Percentiles rank a stretch among this genome's conserved stretches.
phyloP scores from a whole-genome alignment of 2,329 filamentous ascomycete species.

The Sclerotinia glacialis region DNA sequence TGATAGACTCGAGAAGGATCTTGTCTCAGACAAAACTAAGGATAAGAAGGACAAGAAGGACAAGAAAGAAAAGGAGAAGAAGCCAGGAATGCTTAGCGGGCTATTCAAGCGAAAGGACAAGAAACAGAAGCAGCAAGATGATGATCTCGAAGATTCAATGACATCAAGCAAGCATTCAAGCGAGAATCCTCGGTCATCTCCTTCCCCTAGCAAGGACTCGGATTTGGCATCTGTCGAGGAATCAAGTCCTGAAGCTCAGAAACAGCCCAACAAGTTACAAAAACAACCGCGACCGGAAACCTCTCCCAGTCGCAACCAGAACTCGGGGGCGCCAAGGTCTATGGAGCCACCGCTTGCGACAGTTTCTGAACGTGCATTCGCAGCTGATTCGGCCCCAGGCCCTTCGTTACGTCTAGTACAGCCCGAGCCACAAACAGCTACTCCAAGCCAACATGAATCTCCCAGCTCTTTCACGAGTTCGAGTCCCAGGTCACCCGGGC shows the following conservation, averaged over 20 bases:
- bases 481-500: constrained; percentile 41
- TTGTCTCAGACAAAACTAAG: constrained; percentile 61
- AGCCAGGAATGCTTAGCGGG: constrained; percentile 64
- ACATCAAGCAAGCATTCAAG: constrained; percentile 40
- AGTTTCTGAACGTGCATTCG: constrained; percentile 33
- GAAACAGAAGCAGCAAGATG: constrained; percentile 50
- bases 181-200: constrained; percentile 43
- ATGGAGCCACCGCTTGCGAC: constrained; percentile 32
- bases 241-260: constrained; percentile 45
- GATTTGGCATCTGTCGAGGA: constrained; percentile 34
- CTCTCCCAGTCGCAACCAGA: constrained; percentile 33
- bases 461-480: constrained; percentile 40
- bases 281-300: constrained; percentile 50
- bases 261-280: constrained; percentile 65
- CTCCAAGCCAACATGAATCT: constrained; percentile 25
- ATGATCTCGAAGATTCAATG: constrained; percentile 46
- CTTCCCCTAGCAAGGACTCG: constrained; percentile 38
- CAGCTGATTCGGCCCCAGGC: constrained; percentile 32
- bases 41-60: constrained; percentile 67
- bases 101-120: constrained; percentile 48
- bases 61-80: constrained; percentile 52
- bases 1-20: constrained; percentile 71
- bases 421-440: constrained; percentile 36
- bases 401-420: constrained; percentile 38
- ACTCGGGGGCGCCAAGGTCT: constrained; percentile 29